These are phyloP conservation scores for Pestalotiopsis sp. DNA, from an alignment of 2,329 filamentous ascomycete genomes.

Conservation along the genomic window DNA sequence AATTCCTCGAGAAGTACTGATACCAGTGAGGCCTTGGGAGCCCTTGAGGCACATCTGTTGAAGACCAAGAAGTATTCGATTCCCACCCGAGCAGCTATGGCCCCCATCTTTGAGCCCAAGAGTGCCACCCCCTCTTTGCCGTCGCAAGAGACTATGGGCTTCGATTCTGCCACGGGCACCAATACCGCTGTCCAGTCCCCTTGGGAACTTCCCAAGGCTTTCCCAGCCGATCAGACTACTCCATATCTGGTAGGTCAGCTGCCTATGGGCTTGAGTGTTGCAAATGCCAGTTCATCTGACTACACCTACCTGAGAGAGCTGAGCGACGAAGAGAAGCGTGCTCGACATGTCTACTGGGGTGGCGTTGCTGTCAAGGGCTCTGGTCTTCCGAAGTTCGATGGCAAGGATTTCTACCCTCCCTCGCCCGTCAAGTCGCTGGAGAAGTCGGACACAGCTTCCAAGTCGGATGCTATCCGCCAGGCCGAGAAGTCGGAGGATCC, in stretches of 20 bases:
- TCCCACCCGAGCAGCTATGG: constrained; percentile 48
- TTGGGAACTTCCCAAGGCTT: background rate
- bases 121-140: constrained; percentile 18
- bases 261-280: constrained; percentile 44
- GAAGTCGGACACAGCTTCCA: constrained; percentile 1
- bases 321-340: constrained; percentile 59
- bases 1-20: constrained; percentile 26
- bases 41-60: constrained; percentile 23
- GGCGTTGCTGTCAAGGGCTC: constrained; percentile 52
- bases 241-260: constrained; percentile 60
- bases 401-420: constrained; percentile 64
- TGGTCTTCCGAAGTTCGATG: constrained; percentile 64
- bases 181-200: background rate
- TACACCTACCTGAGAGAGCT: constrained; percentile 59
- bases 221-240: constrained; percentile 15
- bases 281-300: constrained; percentile 44
- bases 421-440: constrained; percentile 46
- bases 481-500: constrained; percentile 28
- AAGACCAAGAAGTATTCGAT: constrained; percentile 25
- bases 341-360: constrained; percentile 63
- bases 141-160: constrained; percentile 12
- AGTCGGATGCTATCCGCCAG: constrained; percentile 11
- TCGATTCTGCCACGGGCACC: constrained; percentile 9
- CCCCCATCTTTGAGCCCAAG: constrained; percentile 51
- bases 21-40: constrained; percentile 21